phyloP scores from a whole-genome alignment of 164 flowering plant genomes.

The Aristolochia fimbriata region DNA sequence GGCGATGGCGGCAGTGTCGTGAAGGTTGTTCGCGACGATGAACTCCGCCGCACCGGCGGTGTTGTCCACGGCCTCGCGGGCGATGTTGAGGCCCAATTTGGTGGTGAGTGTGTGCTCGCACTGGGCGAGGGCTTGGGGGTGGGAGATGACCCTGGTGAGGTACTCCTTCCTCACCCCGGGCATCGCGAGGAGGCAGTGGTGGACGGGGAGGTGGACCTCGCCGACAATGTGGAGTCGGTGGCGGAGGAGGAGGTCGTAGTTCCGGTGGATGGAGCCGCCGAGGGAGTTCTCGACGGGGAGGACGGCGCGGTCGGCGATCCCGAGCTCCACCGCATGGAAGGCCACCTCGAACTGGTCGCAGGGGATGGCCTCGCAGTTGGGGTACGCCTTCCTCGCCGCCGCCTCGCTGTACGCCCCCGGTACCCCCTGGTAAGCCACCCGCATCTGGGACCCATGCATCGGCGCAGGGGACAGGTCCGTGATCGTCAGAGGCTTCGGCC shows the following conservation, averaged over 20 bases:
- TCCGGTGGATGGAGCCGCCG: slow-evolving; percentile 43
- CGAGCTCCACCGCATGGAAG: slow-evolving; percentile 40
- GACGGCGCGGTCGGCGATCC: slow-evolving; percentile 45
- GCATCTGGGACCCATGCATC: slow-evolving; percentile 72
- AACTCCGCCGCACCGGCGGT: slow-evolving; percentile 30
- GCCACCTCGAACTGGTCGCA: slow-evolving; percentile 80
- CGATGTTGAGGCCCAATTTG: slow-evolving; percentile 23
- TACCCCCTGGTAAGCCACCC: slow-evolving; percentile 92
- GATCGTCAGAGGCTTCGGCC: slow-evolving; percentile 57
- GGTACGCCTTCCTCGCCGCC: slow-evolving; percentile 87
- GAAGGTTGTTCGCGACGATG: slow-evolving; percentile 14
- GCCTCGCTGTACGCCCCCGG: slow-evolving; percentile 98
- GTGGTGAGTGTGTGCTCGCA: slow-evolving; percentile 31
- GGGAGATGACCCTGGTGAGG: slow-evolving; percentile 37
- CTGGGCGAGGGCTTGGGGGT: slow-evolving; percentile 49
- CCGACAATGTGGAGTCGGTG: slow-evolving; percentile 52
- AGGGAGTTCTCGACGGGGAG: slow-evolving; percentile 44
- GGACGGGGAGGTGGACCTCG: slow-evolving; percentile 41
- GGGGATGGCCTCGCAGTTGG: slow-evolving; percentile 78
- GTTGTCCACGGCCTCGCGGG: slow-evolving; percentile 27
- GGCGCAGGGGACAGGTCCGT: slow-evolving; percentile 79
- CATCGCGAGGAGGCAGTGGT: slow-evolving; percentile 39
- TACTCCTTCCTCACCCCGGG: slow-evolving; percentile 34
- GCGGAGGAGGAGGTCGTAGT: slow-evolving; percentile 45
- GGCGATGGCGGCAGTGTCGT: slow-evolving; percentile 27